phyloP scores from a whole-genome alignment of 139 green algal genomes.

The Chlorella vulgaris region DNA sequence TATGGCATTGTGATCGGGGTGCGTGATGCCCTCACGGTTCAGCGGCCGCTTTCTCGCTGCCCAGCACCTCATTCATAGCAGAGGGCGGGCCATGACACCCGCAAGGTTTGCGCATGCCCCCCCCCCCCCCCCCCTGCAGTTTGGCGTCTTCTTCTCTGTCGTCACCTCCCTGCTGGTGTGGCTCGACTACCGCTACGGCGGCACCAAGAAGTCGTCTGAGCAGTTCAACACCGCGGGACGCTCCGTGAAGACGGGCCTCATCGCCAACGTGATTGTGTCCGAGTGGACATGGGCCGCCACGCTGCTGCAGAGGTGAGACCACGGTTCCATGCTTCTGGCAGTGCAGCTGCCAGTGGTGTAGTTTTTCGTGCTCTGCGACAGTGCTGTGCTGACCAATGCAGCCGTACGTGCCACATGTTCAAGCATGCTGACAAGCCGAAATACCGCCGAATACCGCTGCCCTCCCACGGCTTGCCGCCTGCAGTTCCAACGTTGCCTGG shows the following conservation, averaged over 20 bases:
- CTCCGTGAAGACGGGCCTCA: constrained; percentile 54
- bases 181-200: constrained; percentile 28
- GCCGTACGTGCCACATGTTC: too few relatives aligned
- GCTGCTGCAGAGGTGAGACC: constrained; percentile 52
- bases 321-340: background rate
- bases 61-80: too few relatives aligned
- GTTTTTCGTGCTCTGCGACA: too few relatives aligned
- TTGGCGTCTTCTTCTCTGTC: constrained; percentile 28
- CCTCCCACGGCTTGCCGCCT: background rate
- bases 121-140: background rate
- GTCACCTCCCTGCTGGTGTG: constrained; percentile 28
- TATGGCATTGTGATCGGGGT: too few relatives aligned
- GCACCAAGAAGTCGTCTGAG: constrained; percentile 46
- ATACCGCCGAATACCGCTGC: background rate
- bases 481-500: constrained; percentile 57
- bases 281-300: constrained; percentile 69
- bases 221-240: constrained; percentile 61
- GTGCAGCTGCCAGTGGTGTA: background rate
- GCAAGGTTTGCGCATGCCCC: too few relatives aligned
- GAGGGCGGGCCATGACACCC: too few relatives aligned
- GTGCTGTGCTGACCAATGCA: too few relatives aligned
- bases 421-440: too few relatives aligned
- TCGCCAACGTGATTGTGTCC: constrained; percentile 51
- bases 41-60: too few relatives aligned
- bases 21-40: too few relatives aligned